Percentiles rank a stretch among this genome's conserved stretches.
Conservation (phyloP, 805 yeast species). For the Kuraishia piskuri region DNA sequence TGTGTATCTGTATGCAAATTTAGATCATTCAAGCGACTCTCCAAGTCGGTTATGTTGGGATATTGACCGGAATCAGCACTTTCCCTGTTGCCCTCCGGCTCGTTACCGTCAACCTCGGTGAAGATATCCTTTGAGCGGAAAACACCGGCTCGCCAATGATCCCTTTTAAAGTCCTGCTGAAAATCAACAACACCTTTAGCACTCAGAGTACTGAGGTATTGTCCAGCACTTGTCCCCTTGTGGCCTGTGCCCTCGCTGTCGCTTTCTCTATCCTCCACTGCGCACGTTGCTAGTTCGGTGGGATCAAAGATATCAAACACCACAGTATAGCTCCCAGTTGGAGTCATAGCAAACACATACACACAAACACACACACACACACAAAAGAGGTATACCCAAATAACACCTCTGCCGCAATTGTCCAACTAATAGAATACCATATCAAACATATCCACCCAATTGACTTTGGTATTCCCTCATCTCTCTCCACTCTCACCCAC, state of each 20-base stretch:
- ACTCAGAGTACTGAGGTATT: conserved; percentile 10
- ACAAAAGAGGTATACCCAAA: neutral
- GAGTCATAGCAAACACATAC: neutral
- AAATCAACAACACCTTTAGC: conserved; percentile 11
- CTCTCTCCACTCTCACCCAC: neutral
- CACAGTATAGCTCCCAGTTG: conserved; percentile 12
- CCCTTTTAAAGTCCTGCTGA: conserved; percentile 12
- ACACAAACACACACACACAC: neutral
- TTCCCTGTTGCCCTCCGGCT: neutral
- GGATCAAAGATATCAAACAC: conserved; percentile 20
- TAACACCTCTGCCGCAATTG: too few species aligned
- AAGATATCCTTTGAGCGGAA: conserved; percentile 13
- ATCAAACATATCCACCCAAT: too few species aligned
- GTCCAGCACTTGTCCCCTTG: conserved; percentile 8
- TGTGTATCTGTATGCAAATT: neutral
- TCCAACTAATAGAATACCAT: too few species aligned
- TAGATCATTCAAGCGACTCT: neutral
- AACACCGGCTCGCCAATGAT: conserved; percentile 16
- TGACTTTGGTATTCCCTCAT: too few species aligned
- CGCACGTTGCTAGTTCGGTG: conserved; percentile 13
- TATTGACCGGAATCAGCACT: neutral
- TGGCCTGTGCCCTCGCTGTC: neutral
- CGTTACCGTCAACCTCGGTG: conserved; percentile 6
- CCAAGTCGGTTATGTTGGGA: neutral
- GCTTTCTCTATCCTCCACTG: conserved; percentile 5